These are phyloP conservation scores for Aethionema arabicum DNA, from an alignment of 345 rosid species.

Conservation along the genomic window DNA sequence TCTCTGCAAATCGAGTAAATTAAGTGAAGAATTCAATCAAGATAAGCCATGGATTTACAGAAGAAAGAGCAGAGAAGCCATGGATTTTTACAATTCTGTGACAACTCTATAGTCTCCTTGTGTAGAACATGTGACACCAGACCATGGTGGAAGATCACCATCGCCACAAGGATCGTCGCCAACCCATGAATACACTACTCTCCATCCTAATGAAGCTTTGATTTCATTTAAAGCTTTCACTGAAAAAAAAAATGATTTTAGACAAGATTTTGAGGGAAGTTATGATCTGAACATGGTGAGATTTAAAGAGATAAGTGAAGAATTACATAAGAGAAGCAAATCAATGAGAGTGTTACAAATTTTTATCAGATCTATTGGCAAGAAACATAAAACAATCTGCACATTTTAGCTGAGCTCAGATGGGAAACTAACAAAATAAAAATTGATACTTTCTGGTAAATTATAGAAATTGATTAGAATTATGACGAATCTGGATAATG, in stretches of 20 bases:
- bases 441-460: conserved; percentile 2
- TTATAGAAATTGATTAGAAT: not conserved
- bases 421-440: not conserved
- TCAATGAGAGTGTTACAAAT: not conserved
- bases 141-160: conserved; percentile 85
- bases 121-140: conserved; percentile 90
- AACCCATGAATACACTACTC: conserved; percentile 94
- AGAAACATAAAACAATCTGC: not conserved
- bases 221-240: conserved; percentile 97
- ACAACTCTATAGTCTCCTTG: conserved; percentile 90
- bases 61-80: conserved; percentile 9
- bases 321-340: not conserved
- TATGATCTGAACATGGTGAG: conserved; percentile 9
- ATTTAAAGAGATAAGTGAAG: not conserved
- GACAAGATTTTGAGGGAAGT: not conserved
- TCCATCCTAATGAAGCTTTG: conserved; percentile 96
- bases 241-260: conserved; percentile 29
- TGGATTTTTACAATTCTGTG: conserved; percentile 64
- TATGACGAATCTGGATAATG: conserved; percentile 1
- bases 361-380: conserved; percentile 31
- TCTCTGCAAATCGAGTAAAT: conserved; percentile 53
- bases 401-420: conserved; percentile 22
- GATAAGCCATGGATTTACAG: not conserved
- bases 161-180: conserved; percentile 99
- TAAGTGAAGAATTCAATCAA: conserved; percentile 11